These are phyloP conservation scores for Diaporthe australafricana DNA, from an alignment of 2,329 filamentous ascomycete species.

Conservation along the genomic window DNA sequence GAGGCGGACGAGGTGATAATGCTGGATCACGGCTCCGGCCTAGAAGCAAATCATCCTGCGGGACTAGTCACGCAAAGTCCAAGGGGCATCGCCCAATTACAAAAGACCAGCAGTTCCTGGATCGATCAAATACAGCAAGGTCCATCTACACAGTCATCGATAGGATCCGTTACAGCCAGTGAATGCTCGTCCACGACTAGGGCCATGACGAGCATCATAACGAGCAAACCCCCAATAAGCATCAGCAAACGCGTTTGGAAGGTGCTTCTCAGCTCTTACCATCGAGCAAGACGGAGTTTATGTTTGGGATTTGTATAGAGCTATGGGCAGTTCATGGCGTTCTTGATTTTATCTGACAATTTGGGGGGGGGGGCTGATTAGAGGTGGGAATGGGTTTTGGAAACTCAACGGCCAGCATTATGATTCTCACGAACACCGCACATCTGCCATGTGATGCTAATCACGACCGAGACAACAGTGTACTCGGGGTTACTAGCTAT, in stretches of 20 bases:
- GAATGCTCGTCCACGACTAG: too few species aligned
- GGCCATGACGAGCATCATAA: too few species aligned
- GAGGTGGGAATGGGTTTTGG: background rate
- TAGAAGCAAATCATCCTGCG: background rate
- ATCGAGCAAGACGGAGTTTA: too few species aligned
- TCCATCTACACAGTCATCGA: background rate
- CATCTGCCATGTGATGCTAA: background rate
- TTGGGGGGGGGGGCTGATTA: too few species aligned
- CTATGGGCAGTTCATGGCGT: background rate
- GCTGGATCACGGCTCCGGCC: background rate
- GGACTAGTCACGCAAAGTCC: background rate
- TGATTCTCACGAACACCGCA: background rate
- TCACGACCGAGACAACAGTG: background rate
- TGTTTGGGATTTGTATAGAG: background rate
- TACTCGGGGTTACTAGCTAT: background rate
- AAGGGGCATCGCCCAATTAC: background rate
- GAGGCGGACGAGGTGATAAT: slow-evolving; percentile 6
- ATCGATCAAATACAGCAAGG: too few species aligned
- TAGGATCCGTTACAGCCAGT: background rate
- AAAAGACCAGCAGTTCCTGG: background rate
- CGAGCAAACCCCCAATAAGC: background rate
- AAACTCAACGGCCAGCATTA: background rate
- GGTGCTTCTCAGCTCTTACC: background rate
- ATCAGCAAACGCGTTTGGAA: background rate
- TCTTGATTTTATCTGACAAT: background rate